These are phyloP conservation scores for Kodamaea sagamina DNA, from an alignment of 805 yeast genomes.

Conservation along the genomic window DNA sequence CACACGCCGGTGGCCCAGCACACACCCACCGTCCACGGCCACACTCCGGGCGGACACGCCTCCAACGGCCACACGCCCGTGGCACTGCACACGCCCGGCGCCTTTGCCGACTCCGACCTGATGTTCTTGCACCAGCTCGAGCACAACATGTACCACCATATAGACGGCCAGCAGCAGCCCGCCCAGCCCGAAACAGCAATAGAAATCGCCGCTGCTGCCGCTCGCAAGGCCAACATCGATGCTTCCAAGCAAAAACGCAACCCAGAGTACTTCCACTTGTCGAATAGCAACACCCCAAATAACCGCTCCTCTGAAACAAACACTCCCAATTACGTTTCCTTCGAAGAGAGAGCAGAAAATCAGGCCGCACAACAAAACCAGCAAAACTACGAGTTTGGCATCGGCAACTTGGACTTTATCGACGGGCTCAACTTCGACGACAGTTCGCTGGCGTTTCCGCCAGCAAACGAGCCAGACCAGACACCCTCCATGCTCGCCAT, in stretches of 20 bases:
- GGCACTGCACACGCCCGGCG: slow-evolving; percentile 2
- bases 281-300: slow-evolving; percentile 13
- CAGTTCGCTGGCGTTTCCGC: slow-evolving; percentile 31
- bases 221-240: slow-evolving; percentile 10
- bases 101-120: slow-evolving; percentile 19
- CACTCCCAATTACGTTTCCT: slow-evolving; percentile 5
- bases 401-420: slow-evolving; percentile 29
- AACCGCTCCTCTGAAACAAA: slow-evolving; percentile 6
- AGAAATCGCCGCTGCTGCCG: slow-evolving; percentile 11
- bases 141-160: slow-evolving; percentile 24
- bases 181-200: slow-evolving; percentile 6
- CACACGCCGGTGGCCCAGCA: slow-evolving; percentile 1
- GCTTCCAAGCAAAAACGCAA: slow-evolving; percentile 5
- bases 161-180: not conserved
- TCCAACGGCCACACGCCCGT: slow-evolving; percentile 2
- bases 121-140: slow-evolving; percentile 33
- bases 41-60: slow-evolving; percentile 1
- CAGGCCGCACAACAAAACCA: not conserved
- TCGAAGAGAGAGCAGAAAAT: not conserved
- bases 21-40: not conserved
- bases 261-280: slow-evolving; percentile 11
- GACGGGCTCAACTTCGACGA: slow-evolving; percentile 17
- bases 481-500: slow-evolving; percentile 30
- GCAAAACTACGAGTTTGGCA: slow-evolving; percentile 23
- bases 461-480: slow-evolving; percentile 21